Conservation (phyloP, 441 rosid genomes). For the Syzygium malaccense region DNA sequence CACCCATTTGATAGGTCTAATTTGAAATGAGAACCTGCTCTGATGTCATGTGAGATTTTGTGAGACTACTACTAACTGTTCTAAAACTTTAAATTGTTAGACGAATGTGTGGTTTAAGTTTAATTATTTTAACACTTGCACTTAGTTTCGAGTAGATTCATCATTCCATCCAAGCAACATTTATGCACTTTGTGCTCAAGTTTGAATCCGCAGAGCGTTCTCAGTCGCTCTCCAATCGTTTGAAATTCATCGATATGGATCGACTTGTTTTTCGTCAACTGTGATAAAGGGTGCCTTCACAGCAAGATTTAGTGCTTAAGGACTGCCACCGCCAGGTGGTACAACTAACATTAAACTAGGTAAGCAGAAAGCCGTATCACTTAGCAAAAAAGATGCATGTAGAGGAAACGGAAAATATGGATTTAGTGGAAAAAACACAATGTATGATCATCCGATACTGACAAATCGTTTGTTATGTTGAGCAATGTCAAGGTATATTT, state of each 20-base stretch:
- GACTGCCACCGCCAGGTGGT: neutral
- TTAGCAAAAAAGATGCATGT: neutral
- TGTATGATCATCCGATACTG: accelerated
- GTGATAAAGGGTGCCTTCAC: neutral
- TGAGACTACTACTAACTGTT: no score
- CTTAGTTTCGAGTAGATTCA: neutral
- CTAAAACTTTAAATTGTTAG: no score
- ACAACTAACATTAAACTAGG: neutral
- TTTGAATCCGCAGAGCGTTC: neutral
- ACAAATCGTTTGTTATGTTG: no score
- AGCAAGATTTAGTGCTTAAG: neutral
- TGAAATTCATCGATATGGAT: neutral
- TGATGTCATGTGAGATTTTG: no score
- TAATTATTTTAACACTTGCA: no score
- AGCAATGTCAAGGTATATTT: no score
- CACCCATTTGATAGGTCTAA: no score
- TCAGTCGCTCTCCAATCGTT: no score
- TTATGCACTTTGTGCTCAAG: neutral
- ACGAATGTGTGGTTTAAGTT: no score
- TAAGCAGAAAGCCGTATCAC: neutral
- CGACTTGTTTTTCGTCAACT: neutral
- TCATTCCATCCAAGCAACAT: neutral
- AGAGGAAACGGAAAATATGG: neutral
- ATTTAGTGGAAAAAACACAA: no score
- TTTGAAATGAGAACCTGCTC: no score